phyloP scores from a whole-genome alignment of 176 grass and related monocot species.

The Hordeum marinum region DNA sequence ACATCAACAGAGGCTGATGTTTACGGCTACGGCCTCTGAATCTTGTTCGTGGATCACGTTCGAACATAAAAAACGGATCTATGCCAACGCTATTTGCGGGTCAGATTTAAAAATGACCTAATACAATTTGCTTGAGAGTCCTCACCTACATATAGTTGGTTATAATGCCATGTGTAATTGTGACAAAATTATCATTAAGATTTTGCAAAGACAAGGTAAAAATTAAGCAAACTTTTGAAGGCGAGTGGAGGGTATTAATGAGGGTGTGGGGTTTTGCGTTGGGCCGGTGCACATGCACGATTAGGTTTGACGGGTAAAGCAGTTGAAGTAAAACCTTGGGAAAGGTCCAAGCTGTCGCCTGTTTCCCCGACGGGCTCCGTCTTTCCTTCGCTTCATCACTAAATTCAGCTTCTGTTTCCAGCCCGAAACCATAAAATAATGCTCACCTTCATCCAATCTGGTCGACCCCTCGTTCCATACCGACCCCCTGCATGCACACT shows the following conservation, averaged over 20 bases:
- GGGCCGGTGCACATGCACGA: constrained; percentile 12
- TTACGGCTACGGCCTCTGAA: too few relatives aligned
- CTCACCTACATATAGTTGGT: too few relatives aligned
- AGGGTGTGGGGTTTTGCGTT: constrained; percentile 7
- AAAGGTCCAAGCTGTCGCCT: constrained; percentile 26
- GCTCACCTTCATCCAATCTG: not conserved
- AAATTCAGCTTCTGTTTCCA: not conserved
- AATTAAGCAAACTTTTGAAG: not conserved
- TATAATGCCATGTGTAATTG: too few relatives aligned
- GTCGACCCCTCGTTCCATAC: not conserved
- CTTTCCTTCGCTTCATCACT: constrained; percentile 18
- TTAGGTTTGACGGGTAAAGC: constrained; percentile 57
- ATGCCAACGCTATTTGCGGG: too few relatives aligned
- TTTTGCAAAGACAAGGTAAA: too few relatives aligned
- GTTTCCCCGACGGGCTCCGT: constrained; percentile 28
- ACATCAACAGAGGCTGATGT: too few relatives aligned
- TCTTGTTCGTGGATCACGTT: too few relatives aligned
- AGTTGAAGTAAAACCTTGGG: constrained; percentile 39
- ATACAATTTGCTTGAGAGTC: too few relatives aligned
- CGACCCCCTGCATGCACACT: not conserved
- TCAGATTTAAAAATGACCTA: too few relatives aligned
- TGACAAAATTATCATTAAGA: too few relatives aligned
- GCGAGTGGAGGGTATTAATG: not conserved
- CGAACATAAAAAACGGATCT: too few relatives aligned
- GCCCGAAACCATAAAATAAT: not conserved